These are phyloP conservation scores for Trametes cubensis DNA, from an alignment of 768 basidiomycete genomes.

Conservation along the genomic window DNA sequence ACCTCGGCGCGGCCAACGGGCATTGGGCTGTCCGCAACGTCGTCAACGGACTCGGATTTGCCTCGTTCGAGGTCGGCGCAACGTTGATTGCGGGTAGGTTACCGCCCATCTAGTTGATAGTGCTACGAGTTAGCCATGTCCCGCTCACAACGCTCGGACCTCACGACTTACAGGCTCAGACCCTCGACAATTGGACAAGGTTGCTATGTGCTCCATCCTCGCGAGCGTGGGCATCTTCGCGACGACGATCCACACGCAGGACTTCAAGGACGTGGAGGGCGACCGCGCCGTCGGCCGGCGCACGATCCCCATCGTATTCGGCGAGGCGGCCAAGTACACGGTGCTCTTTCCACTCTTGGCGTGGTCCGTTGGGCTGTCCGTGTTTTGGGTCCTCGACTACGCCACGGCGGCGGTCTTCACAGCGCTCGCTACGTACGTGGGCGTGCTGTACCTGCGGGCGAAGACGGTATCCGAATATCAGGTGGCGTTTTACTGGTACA, in stretches of 20 bases:
- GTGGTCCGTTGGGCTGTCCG: slow-evolving; percentile 30
- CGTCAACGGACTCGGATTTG: slow-evolving; percentile 25
- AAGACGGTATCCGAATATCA: slow-evolving; percentile 27
- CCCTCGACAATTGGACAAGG: slow-evolving; percentile 23
- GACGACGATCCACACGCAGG: slow-evolving; percentile 40
- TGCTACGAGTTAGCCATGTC: neutral
- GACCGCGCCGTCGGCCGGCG: slow-evolving; percentile 18
- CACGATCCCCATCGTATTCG: slow-evolving; percentile 24
- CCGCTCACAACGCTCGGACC: too few species aligned
- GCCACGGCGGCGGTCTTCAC: slow-evolving; percentile 15
- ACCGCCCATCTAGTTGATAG: neutral
- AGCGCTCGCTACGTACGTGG: slow-evolving; percentile 23
- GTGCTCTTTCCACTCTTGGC: slow-evolving; percentile 24
- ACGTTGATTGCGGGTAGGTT: slow-evolving; percentile 19
- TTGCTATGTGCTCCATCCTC: slow-evolving; percentile 26
- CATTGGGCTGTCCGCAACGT: slow-evolving; percentile 23
- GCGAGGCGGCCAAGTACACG: slow-evolving; percentile 22
- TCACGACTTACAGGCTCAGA: slow-evolving; percentile 3
- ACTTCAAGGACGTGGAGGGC: slow-evolving; percentile 23
- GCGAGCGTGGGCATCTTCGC: slow-evolving; percentile 36
- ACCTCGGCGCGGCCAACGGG: slow-evolving; percentile 23
- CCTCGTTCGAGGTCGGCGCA: slow-evolving; percentile 32
- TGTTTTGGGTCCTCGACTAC: slow-evolving; percentile 27
- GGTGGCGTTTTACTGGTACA: slow-evolving; percentile 34
- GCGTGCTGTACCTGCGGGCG: slow-evolving; percentile 26